Evolutionary conservation across 176 grass and related monocot species (phyloP).

Genomic region (Alloteropsis semialata): DNA sequence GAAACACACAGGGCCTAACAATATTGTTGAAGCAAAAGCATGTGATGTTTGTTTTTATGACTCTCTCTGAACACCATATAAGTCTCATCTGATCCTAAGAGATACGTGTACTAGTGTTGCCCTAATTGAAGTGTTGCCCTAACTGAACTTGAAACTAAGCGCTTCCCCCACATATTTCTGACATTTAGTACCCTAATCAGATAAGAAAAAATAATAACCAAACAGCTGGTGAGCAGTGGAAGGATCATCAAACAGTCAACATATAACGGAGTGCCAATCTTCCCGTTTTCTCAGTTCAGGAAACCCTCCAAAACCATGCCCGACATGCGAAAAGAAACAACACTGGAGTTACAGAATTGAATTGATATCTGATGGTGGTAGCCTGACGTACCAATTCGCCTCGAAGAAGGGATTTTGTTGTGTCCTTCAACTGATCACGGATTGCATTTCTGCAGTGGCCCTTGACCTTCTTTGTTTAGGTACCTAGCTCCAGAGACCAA

Average conservation of each 20-base stretch:
- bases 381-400: background rate
- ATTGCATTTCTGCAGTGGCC: background rate
- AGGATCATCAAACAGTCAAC: background rate
- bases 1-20: no score
- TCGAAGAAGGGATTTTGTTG: background rate
- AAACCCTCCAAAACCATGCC: background rate
- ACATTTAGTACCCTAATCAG: background rate
- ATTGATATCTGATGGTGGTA: no score
- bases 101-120: no score
- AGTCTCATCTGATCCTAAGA: no score
- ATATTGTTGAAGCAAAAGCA: no score
- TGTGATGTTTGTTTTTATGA: no score
- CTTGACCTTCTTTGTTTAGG: background rate
- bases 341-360: no score
- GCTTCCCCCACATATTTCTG: no score
- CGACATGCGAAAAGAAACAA: no score
- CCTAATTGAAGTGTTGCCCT: no score
- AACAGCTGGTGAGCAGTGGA: background rate
- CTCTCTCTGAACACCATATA: no score
- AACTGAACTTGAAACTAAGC: no score
- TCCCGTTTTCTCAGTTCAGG: background rate
- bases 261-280: background rate
- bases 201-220: background rate
- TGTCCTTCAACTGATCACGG: background rate
- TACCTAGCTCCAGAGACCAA: background rate